Base-by-base conservation (phyloP, 176 grass and related monocot species). In the Oropetium thomaeum region DNA sequence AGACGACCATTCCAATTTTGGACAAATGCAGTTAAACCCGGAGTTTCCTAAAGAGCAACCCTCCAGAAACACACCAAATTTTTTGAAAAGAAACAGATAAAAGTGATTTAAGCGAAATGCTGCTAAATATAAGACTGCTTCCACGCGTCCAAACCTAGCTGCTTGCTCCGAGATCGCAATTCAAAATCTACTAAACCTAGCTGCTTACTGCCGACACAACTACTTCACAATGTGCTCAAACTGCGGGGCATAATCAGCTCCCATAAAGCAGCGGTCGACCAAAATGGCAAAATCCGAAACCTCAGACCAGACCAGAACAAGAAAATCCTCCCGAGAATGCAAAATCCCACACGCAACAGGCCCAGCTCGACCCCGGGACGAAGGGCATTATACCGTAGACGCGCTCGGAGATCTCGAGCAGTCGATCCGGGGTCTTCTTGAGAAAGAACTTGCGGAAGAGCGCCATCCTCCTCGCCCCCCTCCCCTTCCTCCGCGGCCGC, bases 401-500 rank as follows among this genome's bases (percentile, higher is more conserved):
- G 22, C 91, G 87, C 53, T 95, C 96, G 79, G 96, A 92, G 70
- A 98, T 98, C 91, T 94, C 96, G 67, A 94, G 84, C 86, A 98
- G 76, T 79, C 91, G 87, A 87, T 98, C 87, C 79, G 96, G 91
- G 77, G 96, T 93, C 91, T 95, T 98, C 72, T 88, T 83, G 51
- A 90, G 92, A 89, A 98, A 98, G 70, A 94, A 83, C 82, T 92
- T 94, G 78, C 88, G 90, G 79, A 98, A 98, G 29, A 98, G 87
- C 86, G 91, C 88, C 95, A 98, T 98, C 88, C 70, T 69, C 60
- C 32, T 69, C 76, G 28, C 22, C 80, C 61, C 73, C 73, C 62
- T 47, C 22, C 48, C 79, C 84, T 42, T 75, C 73, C 48, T 4
- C 52, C 12, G n/a, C 86, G 43, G 27, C 71, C 23, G 26, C 78